Base-by-base conservation (phyloP, 1,284 basidiomycete species). In the Heterobasidion annosum region DNA sequence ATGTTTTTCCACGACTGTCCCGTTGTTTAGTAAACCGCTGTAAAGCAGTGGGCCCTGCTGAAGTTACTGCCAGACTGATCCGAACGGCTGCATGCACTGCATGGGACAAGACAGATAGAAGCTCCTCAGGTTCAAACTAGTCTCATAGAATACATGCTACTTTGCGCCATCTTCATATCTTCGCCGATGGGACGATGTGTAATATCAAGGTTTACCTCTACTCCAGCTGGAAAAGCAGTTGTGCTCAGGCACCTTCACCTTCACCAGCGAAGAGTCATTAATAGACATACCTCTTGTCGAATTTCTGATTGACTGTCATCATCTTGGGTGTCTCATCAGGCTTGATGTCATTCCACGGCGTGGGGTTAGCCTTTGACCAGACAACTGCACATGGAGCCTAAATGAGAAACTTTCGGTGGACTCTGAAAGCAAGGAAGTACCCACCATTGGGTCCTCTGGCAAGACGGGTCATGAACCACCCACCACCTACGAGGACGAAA, bases 361-460 rank as follows among this genome's bases (percentile, higher is more conserved):
- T 82, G 10, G 88, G 87, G 75, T 91, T 91, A 64, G 63, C 73
- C 73, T 82, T 88, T 48, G 85, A 83, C 88, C 89, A 91, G 64
- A 90, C 72, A 58, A 91, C 88, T 91, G 58, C 2, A 58, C 40
- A 25, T 25, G 40, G 37, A 40, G 16, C 16, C 56, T 10, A 49
- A 10, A 42, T 33, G 16, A 16, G 19, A 46, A n/a, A n/a, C 10
- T 8, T 10, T 2, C 34, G 13, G 40, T 2, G 8, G 35, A 12
- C 12, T 33, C 7, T n/a, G 6, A 13, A 35, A 45, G 47, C 9
- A 53, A 18, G 33, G 25, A n/a, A 13, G 18, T 15, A 70, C 82
- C 66, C 65, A 90, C 88, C 75, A 45, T 69, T 73, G 37, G 88
- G 84, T 45, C 88, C 85, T 47, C 73, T 74, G 10, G 89, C 88